Conservation (phyloP, 805 yeast genomes). For the Candida vartiovaarae region DNA sequence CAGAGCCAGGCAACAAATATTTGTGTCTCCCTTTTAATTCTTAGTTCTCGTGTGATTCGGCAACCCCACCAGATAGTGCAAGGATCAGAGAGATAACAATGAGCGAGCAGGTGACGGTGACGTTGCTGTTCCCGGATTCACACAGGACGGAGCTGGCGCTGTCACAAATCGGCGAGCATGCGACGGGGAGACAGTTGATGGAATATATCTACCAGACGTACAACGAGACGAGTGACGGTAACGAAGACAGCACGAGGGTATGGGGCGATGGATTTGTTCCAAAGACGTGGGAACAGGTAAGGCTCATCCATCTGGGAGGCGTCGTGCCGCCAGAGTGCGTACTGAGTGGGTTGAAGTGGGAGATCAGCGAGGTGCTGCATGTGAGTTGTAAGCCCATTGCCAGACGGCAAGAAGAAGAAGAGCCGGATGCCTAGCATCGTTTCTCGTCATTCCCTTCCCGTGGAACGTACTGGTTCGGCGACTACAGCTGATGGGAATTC, state of each 20-base stretch:
- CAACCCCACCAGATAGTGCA: too few relatives aligned
- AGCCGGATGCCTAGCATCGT: not conserved
- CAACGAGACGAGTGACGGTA: not conserved
- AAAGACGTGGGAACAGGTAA: not conserved
- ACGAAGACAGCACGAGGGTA: not conserved
- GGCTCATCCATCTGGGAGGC: conserved; percentile 1
- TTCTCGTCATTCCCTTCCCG: too few relatives aligned
- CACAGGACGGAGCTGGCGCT: not conserved
- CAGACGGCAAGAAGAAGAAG: not conserved
- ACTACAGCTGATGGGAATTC: too few relatives aligned
- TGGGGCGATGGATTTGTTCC: conserved; percentile 1
- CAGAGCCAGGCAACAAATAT: too few relatives aligned
- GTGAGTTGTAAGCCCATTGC: conserved; percentile 1
- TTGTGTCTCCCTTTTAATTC: too few relatives aligned
- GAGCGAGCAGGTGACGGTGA: not conserved
- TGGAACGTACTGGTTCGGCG: too few relatives aligned
- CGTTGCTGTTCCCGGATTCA: conserved; percentile 1
- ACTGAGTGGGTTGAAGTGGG: not conserved
- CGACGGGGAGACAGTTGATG: not conserved
- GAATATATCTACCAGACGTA: not conserved
- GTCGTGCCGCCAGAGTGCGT: not conserved
- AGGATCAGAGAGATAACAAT: too few relatives aligned
- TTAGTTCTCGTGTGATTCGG: too few relatives aligned
- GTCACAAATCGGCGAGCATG: not conserved
- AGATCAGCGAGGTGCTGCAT: conserved; percentile 1